These are phyloP conservation scores for Herpetomonas samuelpessoai DNA, from an alignment of 208 protist species.

Conservation along the genomic window DNA sequence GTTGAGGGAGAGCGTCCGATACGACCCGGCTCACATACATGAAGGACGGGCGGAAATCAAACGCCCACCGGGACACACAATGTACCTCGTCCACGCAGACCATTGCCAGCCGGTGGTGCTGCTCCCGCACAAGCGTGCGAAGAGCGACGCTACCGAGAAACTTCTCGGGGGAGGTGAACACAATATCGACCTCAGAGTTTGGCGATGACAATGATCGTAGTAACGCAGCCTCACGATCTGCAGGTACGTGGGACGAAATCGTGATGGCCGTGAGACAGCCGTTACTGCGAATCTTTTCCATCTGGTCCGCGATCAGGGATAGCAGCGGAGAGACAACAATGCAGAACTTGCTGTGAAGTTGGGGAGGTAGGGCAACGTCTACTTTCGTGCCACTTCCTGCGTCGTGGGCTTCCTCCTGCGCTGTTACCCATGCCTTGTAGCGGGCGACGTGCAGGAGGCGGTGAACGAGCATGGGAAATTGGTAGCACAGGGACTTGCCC, in stretches of 20 bases:
- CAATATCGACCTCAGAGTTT: slow-evolving; percentile 61
- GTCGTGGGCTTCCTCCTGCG: not conserved
- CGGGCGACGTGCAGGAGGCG: slow-evolving; percentile 59
- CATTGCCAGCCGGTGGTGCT: slow-evolving; percentile 66
- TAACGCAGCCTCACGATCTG: slow-evolving; percentile 39
- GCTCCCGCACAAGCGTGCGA: slow-evolving; percentile 31
- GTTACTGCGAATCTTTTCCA: slow-evolving; percentile 33
- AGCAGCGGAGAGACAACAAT: slow-evolving; percentile 95
- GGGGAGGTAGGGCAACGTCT: not conserved
- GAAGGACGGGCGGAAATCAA: slow-evolving; percentile 93
- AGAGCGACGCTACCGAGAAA: slow-evolving; percentile 52
- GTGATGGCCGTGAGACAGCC: slow-evolving; percentile 43
- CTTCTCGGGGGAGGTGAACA: slow-evolving; percentile 84
- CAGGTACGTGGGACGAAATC: slow-evolving; percentile 47
- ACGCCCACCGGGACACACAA: slow-evolving; percentile 96
- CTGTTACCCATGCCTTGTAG: slow-evolving; percentile 29
- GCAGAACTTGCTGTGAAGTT: slow-evolving; percentile 48
- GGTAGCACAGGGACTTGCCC: slow-evolving; percentile 96
- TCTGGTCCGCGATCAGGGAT: slow-evolving; percentile 96
- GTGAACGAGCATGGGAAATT: slow-evolving; percentile 92
- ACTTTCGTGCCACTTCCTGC: not conserved
- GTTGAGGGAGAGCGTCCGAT: slow-evolving; percentile 11
- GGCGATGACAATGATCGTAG: slow-evolving; percentile 36
- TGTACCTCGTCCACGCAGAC: slow-evolving; percentile 96
- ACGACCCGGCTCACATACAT: slow-evolving; percentile 78